Conservation (phyloP, 23 red algal species). For the Pyropia haitanensis region DNA sequence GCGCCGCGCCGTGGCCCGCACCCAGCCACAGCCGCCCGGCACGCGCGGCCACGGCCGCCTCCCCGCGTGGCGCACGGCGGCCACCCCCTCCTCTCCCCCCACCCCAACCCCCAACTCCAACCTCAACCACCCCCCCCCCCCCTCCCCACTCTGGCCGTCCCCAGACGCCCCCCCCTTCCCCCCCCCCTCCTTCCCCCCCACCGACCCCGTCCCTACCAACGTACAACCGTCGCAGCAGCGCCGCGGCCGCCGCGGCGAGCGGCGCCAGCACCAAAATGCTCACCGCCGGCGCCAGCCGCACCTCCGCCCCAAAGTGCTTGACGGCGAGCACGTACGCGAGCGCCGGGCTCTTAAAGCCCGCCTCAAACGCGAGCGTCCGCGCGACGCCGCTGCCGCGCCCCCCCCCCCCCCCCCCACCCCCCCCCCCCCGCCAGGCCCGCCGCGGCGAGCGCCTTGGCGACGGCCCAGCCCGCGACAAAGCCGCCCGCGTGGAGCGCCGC, state of each 20-base stretch:
- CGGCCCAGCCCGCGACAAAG: slow-evolving; percentile 9
- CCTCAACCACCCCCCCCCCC: too few species aligned
- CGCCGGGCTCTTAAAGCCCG: slow-evolving; percentile 57
- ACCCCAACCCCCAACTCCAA: too few species aligned
- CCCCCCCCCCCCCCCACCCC: neutral
- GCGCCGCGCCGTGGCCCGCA: too few species aligned
- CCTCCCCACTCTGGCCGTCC: too few species aligned
- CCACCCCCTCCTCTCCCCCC: too few species aligned
- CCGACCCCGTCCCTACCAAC: too few species aligned
- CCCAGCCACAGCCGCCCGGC: too few species aligned
- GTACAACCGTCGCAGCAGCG: slow-evolving; percentile 13
- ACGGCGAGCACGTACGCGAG: slow-evolving; percentile 44
- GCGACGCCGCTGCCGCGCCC: slow-evolving; percentile 15
- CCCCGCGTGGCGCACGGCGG: too few species aligned
- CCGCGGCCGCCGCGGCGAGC: slow-evolving; percentile 30
- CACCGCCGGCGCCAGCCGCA: slow-evolving; percentile 37
- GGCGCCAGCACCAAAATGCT: slow-evolving; percentile 51
- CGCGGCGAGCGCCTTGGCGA: neutral
- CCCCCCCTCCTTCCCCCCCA: too few species aligned
- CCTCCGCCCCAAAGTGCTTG: slow-evolving; percentile 32
- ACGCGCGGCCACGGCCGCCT: too few species aligned
- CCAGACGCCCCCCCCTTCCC: too few species aligned
- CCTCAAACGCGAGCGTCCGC: slow-evolving; percentile 46
- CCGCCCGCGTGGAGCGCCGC: slow-evolving; percentile 40
- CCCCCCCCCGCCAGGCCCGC: too few species aligned